Evolutionary conservation across 495 filamentous ascomycete genomes (phyloP), one percentile per base, ranked within the genome.

Genomic region (Hypoxylon cercidicola): DNA sequence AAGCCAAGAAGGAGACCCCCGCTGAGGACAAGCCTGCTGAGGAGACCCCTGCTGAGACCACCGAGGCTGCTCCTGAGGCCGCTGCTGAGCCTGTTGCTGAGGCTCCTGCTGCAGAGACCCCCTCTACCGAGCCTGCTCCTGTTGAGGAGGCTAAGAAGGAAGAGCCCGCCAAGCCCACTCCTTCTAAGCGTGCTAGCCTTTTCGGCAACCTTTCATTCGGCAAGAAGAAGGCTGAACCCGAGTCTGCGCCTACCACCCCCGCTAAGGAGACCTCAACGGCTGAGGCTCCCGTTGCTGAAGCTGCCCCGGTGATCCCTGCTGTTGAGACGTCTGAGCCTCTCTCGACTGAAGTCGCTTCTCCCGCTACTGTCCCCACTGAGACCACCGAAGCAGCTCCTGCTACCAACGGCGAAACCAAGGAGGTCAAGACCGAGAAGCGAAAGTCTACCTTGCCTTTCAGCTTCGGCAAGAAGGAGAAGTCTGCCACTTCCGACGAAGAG

Each of bases 311-410:
- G 62, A 84, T 86, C 69, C 84, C 84, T 1, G 79, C 81, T 47
- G 82, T 85, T n/a, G 82, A 85, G 77, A 79, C 82, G 50, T 79
- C 74, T 40, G 81, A 82, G 74, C 82, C 83, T 40, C 74, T 85
- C n/a, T 80, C 78, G 0, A 60, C 79, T 37, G 75, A 80, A 41
- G 81, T 82, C 28, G 66, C 73, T 21, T 77, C 78, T 11, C 81
- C 82, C 47, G 76, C 79, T 35, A 72, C 78, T 30, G 77, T 69
- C 54, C 51, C 79, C 28, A 67, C 77, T 28, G 79, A 81, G 73
- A 74, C 74, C 1, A 66, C 75, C 19, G 82, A 83, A 66, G 72
- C 58, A 16, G 56, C 79, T 12, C 71, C 76, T 34, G 74, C 78
- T 57, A 76, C 79, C 73, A 79, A 83, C 70, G 76, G 81, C 43